Evolutionary conservation across 345 rosid genomes (phyloP).

Genomic region (Xanthoceras sorbifolium): DNA sequence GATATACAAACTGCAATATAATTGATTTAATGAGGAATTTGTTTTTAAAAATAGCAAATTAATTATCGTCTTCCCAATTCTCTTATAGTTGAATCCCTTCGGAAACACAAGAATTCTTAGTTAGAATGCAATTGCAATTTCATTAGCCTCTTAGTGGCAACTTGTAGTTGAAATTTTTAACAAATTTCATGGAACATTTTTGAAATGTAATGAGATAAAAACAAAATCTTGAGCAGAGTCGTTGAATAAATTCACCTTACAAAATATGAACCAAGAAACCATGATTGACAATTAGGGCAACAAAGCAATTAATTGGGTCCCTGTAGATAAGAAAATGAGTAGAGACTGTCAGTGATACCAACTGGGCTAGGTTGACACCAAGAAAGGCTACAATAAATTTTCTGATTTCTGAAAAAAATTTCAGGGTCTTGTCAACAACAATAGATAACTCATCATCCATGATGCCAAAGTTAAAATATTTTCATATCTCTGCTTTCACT

Average conservation of each 20-base stretch:
- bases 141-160: neutral
- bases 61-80: neutral
- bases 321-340: neutral
- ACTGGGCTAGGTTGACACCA: too few relatives aligned
- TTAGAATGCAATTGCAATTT: neutral
- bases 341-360: neutral
- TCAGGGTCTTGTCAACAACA: conserved; percentile 4
- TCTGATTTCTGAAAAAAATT: conserved; percentile 6
- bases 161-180: neutral
- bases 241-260: too few relatives aligned
- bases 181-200: too few relatives aligned
- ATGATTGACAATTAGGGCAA: too few relatives aligned
- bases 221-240: too few relatives aligned
- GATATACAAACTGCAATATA: too few relatives aligned
- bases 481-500: neutral
- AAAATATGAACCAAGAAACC: too few relatives aligned
- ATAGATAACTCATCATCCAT: neutral
- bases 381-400: neutral
- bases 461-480: neutral
- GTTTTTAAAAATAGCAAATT: neutral
- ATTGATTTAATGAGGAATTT: too few relatives aligned
- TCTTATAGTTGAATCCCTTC: too few relatives aligned
- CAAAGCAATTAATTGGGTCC: neutral
- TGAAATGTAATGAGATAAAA: too few relatives aligned
- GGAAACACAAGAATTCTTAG: too few relatives aligned